Percentiles rank a stretch among this genome's conserved stretches.
These are phyloP conservation scores for Phytophthora sp. DNA, from an alignment of 352 stramenopile genomes.

Conservation along the genomic window DNA sequence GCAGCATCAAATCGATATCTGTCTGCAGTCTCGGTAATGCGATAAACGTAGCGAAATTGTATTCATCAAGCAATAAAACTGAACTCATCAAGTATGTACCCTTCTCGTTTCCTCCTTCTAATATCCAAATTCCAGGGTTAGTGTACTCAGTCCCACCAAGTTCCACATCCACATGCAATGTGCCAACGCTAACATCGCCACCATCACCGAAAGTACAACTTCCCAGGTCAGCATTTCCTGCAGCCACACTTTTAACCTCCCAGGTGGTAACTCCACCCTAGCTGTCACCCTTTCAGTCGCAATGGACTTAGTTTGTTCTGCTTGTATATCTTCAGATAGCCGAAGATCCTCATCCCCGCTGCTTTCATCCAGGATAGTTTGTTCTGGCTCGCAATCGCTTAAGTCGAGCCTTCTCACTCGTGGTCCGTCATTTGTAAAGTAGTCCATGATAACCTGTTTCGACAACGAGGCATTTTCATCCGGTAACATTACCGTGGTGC, in stretches of 20 bases:
- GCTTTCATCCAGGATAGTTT: constrained; percentile 21
- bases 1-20: constrained; percentile 26
- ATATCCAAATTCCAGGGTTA: constrained; percentile 12
- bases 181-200: constrained; percentile 24
- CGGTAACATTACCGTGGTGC: constrained; percentile 19
- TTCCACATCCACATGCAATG: constrained; percentile 34
- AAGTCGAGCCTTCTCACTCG: not conserved
- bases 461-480: constrained; percentile 28
- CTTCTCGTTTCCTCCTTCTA: not conserved
- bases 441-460: constrained; percentile 37
- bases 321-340: not conserved
- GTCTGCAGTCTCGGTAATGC: not conserved
- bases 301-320: not conserved
- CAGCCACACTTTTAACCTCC: not conserved
- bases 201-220: constrained; percentile 10
- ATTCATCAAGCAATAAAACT: constrained; percentile 4
- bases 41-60: not conserved
- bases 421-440: constrained; percentile 33
- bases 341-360: constrained; percentile 20
- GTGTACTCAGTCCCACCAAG: constrained; percentile 17
- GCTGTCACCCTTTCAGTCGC: not conserved
- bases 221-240: constrained; percentile 18
- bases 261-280: not conserved
- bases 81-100: not conserved
- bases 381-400: constrained; percentile 1